Conservation (phyloP, 2,329 filamentous ascomycete genomes). For the Laburnicola sp. region DNA sequence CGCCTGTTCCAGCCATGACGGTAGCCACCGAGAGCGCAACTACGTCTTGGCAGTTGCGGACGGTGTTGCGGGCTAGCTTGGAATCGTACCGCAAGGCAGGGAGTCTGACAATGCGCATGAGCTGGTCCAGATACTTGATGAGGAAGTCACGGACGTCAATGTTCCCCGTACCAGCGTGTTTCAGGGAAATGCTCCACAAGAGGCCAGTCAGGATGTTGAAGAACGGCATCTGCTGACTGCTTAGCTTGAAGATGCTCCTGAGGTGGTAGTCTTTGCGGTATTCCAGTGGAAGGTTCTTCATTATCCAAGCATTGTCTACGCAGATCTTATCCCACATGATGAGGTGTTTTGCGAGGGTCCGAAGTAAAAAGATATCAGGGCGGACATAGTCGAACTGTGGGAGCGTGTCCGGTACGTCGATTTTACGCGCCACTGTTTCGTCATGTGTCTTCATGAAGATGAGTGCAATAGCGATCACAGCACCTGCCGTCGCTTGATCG, state of each 20-base stretch:
- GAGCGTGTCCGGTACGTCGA: conserved; percentile 87
- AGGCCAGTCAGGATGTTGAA: conserved; percentile 90
- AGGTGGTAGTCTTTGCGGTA: conserved; percentile 68
- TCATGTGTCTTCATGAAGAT: conserved; percentile 99
- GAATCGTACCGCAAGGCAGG: conserved; percentile 73
- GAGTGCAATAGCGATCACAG: conserved; percentile 83
- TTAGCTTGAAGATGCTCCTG: conserved; percentile 62
- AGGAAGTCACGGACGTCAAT: conserved; percentile 75
- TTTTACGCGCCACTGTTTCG: conserved; percentile 80
- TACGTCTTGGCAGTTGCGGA: conserved; percentile 88
- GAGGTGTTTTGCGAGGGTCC: conserved; percentile 84
- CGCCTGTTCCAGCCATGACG: conserved; percentile 95
- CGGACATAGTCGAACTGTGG: conserved; percentile 95
- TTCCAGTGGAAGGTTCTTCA: conserved; percentile 68
- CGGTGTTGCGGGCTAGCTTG: conserved; percentile 78
- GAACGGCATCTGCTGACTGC: conserved; percentile 84
- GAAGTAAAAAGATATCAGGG: conserved; percentile 86
- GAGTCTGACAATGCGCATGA: conserved; percentile 74
- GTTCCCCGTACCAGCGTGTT: conserved; percentile 57
- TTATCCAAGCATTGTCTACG: conserved; percentile 74
- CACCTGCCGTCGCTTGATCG: conserved; percentile 90
- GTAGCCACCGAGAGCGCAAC: conserved; percentile 79
- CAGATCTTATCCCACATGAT: conserved; percentile 90
- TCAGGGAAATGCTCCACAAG: conserved; percentile 66
- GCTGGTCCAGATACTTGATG: conserved; percentile 81